Base-by-base conservation (phyloP, 768 basidiomycete genomes). In the Panaeolus cyanescens region DNA sequence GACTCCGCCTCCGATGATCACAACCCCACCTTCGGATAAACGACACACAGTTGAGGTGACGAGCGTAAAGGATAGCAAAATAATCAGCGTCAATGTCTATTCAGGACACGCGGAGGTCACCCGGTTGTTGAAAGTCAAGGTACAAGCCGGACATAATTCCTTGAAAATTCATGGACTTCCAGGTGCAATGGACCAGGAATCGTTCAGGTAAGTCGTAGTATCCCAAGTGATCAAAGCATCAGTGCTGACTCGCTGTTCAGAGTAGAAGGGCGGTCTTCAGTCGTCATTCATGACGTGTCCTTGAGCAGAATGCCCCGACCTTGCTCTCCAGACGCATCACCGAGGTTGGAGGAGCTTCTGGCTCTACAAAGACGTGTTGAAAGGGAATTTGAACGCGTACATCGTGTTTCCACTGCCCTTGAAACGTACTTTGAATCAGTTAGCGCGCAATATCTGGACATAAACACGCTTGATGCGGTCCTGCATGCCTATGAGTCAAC, bases 251-350 rank as follows among this genome's bases (percentile, higher is more conserved):
- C 12, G 60, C 53, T 28, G 5, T 61, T 5, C 58, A 82, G 81
- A 59, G 80, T 81, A 3, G 79, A 82, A 70, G 81, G 80, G 9
- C 65, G 73, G 19, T 79, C 80, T n/a, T 64, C 69, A 37, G 80
- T 79, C 5, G 80, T 77, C 0, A 82, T 83, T 40, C 79, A 82
- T 53, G 80, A 82, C 60, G 80, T 82, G 1, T 73, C 75, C 32
- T 75, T 75, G 2, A 56, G 37, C 1, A 58, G 65, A 15, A 59
- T 70, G 10, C 62, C 54, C 15, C 61, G 40, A 12, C 61, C 67
- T 62, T 70, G 2, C 53, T 68, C 4, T 8, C 65, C 65, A 1
- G 69, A 60, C 7, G 68, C 74, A 1, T 77, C 77, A 0, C 65
- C 71, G 0, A 63, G 59, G 3, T 67, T 79, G 10, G 37, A 59